phyloP scores from a whole-genome alignment of 768 basidiomycete species.

The Coprinopsis cinerea region DNA sequence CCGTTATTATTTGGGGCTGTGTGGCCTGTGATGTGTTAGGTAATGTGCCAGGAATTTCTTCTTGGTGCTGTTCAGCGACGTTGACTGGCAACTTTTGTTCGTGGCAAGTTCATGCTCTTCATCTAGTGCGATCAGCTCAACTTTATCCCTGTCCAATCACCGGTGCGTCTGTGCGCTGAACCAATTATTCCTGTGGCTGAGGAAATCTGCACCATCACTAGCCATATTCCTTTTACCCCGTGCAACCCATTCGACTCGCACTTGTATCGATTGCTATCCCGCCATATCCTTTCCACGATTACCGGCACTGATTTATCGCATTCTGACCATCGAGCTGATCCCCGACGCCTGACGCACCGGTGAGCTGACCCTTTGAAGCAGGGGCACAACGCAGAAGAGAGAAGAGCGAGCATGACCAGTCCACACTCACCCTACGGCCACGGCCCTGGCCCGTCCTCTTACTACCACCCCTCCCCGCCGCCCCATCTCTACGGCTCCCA shows the following conservation, averaged over 20 bases:
- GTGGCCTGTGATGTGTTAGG: no score
- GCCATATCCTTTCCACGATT: neutral
- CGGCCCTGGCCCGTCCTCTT: slow-evolving; percentile 15
- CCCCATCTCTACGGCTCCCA: slow-evolving; percentile 30
- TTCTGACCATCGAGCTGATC: neutral
- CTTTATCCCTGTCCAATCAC: neutral
- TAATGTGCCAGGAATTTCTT: no score
- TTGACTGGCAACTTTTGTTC: neutral
- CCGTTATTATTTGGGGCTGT: no score
- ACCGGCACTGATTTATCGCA: neutral
- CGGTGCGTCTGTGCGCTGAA: neutral
- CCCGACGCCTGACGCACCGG: neutral
- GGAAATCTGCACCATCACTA: neutral
- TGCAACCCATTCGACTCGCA: neutral
- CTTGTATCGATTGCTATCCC: neutral
- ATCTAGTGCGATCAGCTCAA: neutral
- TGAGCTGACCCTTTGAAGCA: neutral
- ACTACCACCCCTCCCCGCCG: slow-evolving; percentile 17
- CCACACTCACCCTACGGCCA: slow-evolving; percentile 19
- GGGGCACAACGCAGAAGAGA: neutral
- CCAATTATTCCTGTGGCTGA: neutral
- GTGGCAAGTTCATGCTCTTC: neutral
- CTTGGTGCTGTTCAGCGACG: no score
- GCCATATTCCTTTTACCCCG: neutral
- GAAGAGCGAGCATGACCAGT: slow-evolving; percentile 13